Percentiles rank a stretch among this genome's conserved stretches.
Evolutionary conservation across 768 basidiomycete genomes (phyloP).

Genomic region (Leccinum disarticulatum): DNA sequence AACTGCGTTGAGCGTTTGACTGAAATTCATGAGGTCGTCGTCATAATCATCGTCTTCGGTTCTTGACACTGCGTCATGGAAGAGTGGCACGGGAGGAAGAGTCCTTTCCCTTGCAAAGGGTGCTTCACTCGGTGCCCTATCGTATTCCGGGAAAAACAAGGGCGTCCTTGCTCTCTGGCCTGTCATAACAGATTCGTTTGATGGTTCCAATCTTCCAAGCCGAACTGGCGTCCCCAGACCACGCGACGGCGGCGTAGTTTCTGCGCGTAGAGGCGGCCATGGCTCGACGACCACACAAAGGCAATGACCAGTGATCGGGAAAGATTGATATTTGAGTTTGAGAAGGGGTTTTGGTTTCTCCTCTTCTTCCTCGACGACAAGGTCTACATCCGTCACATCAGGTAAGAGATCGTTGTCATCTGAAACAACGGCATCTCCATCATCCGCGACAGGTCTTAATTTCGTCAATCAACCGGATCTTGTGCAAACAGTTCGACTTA

Average conservation of each 20-base stretch:
- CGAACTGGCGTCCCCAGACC: conserved; percentile 28
- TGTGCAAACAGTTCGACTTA: conserved; percentile 1
- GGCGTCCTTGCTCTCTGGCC: conserved; percentile 54
- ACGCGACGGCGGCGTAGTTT: conserved; percentile 34
- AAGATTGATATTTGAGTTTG: conserved; percentile 67
- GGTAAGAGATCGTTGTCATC: conserved; percentile 1
- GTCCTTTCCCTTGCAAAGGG: conserved; percentile 28
- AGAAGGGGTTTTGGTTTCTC: conserved; percentile 71
- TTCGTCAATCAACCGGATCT: not conserved
- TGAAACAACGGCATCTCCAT: not conserved
- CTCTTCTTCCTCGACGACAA: conserved; percentile 58
- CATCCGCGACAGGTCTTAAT: not conserved
- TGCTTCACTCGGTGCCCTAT: conserved; percentile 41
- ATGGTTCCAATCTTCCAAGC: conserved; percentile 29
- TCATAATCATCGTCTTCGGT: conserved; percentile 36
- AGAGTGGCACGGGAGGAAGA: conserved; percentile 44
- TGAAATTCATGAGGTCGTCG: conserved; percentile 69
- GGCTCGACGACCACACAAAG: conserved; percentile 85
- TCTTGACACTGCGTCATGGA: conserved; percentile 35
- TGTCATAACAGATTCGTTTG: conserved; percentile 12
- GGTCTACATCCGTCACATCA: conserved; percentile 30
- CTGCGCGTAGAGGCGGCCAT: conserved; percentile 54
- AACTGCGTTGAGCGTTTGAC: conserved; percentile 62
- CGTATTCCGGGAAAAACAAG: conserved; percentile 70
- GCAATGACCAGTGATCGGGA: conserved; percentile 68